Evolutionary conservation across 805 yeast species (phyloP), one percentile per base, ranked within the genome.

Genomic region (Ogataea corticis): DNA sequence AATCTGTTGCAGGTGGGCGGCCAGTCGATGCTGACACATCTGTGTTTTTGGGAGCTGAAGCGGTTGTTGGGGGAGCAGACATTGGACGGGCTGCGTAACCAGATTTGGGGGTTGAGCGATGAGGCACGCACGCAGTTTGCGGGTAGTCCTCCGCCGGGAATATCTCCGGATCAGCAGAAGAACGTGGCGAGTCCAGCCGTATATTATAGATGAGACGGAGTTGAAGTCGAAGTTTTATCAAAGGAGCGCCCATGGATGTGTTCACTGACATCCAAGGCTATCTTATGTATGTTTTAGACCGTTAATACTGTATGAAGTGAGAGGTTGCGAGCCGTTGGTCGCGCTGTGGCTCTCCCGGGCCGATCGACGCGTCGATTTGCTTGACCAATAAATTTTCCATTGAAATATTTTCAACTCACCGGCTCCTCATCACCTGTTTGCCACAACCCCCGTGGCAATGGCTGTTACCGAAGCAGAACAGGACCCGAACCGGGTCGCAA

Each of bases 31-130:
- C 69, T 85, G 51, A 77, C 86, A 7, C 75, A 79, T 68, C 72
- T 83, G 50, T 81, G 87, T 49, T 82, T 80, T 57, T 79, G 80
- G 61, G 87, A 82, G 56, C 64, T 83, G 54, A 63, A 67, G 42
- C 56, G 63, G 25, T 33, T 65, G 12, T 28, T 57, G 11, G 55
- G 55, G 14, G 55, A 46, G 3, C 21, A 42, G 2, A 59, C 55
- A 2, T 40, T 63, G 31, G 52, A 45, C 11, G 19, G 46, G 10
- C 45, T 51, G 33, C 51, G 51, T 42, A 65, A 64, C 42, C 59
- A 60, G 40, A 59, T 65, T 13, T 65, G 66, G 61, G 69, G 69
- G 3, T 45, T 65, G 18, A 49, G 49, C 32, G 63, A 63, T 16
- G 61, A 58, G 16, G 43, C 33, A 16, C 38, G 17, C 23, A 13